Base-by-base conservation (phyloP, 208 protist genomes). In the Leishmania aethiopica region DNA sequence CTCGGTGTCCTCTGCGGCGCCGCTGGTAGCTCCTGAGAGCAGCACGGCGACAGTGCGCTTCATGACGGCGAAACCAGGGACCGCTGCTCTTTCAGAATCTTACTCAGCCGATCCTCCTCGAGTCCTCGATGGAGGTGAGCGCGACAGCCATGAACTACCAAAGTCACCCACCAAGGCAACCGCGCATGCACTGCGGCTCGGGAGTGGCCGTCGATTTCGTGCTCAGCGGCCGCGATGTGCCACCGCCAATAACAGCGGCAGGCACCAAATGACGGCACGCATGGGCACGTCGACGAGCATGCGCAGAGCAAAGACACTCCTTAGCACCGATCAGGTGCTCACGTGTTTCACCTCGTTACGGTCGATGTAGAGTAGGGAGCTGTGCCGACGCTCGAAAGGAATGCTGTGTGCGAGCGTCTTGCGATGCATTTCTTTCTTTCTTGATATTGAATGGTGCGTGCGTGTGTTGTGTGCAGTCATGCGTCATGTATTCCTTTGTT, bases 61-160 rank as follows among this genome's bases (percentile, higher is more conserved):
- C 75, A 75, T 82, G 37, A 37, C 74, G n/a, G 57, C 67, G 35
- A 73, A 62, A 25, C 47, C 35, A 19, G 79, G 67, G 15, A n/a
- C 60, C 10, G 40, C 57, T 22, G n/a, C 59, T 78, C 35, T 70
- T 78, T 51, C 45, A 71, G 45, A 47, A 51, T 49, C 3, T n/a
- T 19, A 60, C 13, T 28, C n/a, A 49, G 45, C 79, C 79, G 47
- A 47, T 75, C 28, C 60, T 82, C 25, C 79, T 73, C 11, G 32
- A 42, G 45, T 45, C 79, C n/a, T 60, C 79, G 10, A 55, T 82
- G 57, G 47, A 37, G 17, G 71, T 75, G 25, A 53, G 22, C 32
- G 15, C 79, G n/a, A 45, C 59, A 42, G 49, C 79, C 71, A 40
- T 72, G 35, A 5, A 57, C 45, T 55, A 82, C 42, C n/a, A 82